These are phyloP conservation scores for Ogataea methylovora DNA, from an alignment of 805 yeast genomes.

Conservation along the genomic window DNA sequence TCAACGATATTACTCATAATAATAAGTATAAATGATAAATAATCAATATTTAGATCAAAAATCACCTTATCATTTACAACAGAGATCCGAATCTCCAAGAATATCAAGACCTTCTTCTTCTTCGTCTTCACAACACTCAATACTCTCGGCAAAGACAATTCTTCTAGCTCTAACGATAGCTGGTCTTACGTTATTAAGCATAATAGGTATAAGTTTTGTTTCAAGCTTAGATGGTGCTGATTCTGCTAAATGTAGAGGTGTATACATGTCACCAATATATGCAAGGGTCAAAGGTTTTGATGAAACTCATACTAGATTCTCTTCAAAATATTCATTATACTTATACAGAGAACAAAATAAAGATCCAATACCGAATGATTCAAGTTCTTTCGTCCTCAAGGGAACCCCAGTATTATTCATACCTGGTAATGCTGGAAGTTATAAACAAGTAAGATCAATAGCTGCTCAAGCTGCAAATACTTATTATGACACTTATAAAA, in stretches of 20 bases:
- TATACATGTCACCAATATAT: slow-evolving; percentile 80
- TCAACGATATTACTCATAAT: too few species aligned
- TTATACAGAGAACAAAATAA: slow-evolving; percentile 78
- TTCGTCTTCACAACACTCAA: too few species aligned
- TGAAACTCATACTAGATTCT: slow-evolving; percentile 56
- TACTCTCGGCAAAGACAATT: slow-evolving; percentile 9
- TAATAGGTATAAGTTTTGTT: slow-evolving; percentile 21
- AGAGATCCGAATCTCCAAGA: too few species aligned
- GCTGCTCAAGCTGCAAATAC: slow-evolving; percentile 71
- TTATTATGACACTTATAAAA: slow-evolving; percentile 31
- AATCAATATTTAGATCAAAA: too few species aligned
- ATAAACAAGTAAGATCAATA: slow-evolving; percentile 81
- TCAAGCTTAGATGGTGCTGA: slow-evolving; percentile 36
- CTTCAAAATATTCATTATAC: slow-evolving; percentile 77
- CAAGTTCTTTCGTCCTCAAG: slow-evolving; percentile 22
- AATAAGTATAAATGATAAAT: too few species aligned
- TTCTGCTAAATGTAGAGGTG: slow-evolving; percentile 48
- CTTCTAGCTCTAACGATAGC: slow-evolving; percentile 11
- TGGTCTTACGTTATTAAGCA: slow-evolving; percentile 17
- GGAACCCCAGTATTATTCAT: slow-evolving; percentile 90
- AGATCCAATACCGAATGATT: slow-evolving; percentile 45
- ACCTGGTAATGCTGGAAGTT: slow-evolving; percentile 98
- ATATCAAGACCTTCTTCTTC: too few species aligned
- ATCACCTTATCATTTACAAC: too few species aligned
- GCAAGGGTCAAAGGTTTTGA: slow-evolving; percentile 72